These are phyloP conservation scores for Coelastrella sp. DNA, from an alignment of 139 green algal genomes.

Conservation along the genomic window DNA sequence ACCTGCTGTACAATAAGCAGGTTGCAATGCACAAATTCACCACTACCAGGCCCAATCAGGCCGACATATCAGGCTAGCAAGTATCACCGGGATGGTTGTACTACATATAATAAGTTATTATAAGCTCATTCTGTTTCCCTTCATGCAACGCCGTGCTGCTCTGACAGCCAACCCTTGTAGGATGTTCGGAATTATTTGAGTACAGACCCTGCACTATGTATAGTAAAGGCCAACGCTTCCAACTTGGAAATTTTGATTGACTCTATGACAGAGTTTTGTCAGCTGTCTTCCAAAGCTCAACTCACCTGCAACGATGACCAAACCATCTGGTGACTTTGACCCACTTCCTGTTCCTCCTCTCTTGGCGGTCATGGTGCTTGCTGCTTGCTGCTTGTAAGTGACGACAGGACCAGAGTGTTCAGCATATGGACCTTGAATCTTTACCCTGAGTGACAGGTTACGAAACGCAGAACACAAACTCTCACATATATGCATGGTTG, in stretches of 20 bases:
- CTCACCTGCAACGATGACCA: constrained; percentile 15
- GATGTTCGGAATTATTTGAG: background rate
- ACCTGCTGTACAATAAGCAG: too few relatives aligned
- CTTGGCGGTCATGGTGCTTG: background rate
- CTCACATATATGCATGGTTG: too few relatives aligned
- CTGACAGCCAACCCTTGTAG: background rate
- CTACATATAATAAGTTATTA: too few relatives aligned
- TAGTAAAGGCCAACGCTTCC: background rate
- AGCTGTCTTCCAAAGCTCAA: background rate
- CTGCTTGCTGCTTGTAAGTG: background rate
- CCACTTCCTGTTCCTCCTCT: background rate
- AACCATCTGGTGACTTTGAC: background rate
- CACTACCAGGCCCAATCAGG: too few relatives aligned
- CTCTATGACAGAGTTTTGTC: too few relatives aligned
- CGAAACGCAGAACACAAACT: background rate
- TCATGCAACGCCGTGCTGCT: background rate
- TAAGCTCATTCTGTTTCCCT: background rate
- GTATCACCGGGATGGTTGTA: too few relatives aligned
- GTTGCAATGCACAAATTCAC: too few relatives aligned
- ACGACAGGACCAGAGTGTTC: background rate
- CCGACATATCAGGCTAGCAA: too few relatives aligned
- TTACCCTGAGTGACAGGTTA: background rate
- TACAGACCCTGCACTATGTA: background rate
- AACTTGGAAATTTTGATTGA: background rate
- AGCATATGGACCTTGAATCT: constrained; percentile 12